Base-by-base conservation (phyloP, 2,329 filamentous ascomycete species). In the Colletotrichum cuscutae region DNA sequence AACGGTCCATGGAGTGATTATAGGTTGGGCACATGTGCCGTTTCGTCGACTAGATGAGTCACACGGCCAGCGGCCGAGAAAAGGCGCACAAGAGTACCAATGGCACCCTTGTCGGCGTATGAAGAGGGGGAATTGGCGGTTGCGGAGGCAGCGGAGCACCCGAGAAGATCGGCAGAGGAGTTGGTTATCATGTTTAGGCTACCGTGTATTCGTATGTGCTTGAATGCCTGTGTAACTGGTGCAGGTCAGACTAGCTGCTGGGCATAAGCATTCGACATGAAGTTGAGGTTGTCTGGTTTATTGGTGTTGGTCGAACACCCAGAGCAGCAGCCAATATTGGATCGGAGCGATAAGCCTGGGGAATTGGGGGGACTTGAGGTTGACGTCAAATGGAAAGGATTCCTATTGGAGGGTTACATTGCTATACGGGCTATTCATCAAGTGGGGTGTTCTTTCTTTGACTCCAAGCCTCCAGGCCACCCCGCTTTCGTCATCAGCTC, bases 401-500 rank as follows among this genome's bases (percentile, higher is more conserved):
- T 32, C n/a, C 53, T 46, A 67, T 67, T 56, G 35, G 63, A 52
- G 26, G 24, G 8, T 26, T 26, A 22, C n/a, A 46, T 13, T 49
- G 19, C 3, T 49, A 49, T 1, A 49, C 19, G 42, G 13, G 26
- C 22, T 19, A 66, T 60, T 26, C 24, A 46, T 37, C 60, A 28
- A 58, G 24, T 66, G 62, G 62, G 24, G 28, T 24, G 19, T 26
- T 54, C 46, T 42, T 59, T 24, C 12, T 52, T 49, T 53, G 68
- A 52, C 53, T 65, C 46, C 24, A 54, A 59, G 63, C 37, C 53
- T 64, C 32, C 66, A 54, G 64, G 60, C 65, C 70, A 72, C 59
- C 65, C 70, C 65, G 59, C 70, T 70, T 72, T 59, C 65, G 70
- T 70, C 70, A 70, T 65, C 54, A 54, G 8, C 42, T 49, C 42